Percentiles rank a stretch among this genome's conserved stretches.
Evolutionary conservation across 2,329 filamentous ascomycete species (phyloP).

Genomic region (Aspergillaceae sp.): DNA sequence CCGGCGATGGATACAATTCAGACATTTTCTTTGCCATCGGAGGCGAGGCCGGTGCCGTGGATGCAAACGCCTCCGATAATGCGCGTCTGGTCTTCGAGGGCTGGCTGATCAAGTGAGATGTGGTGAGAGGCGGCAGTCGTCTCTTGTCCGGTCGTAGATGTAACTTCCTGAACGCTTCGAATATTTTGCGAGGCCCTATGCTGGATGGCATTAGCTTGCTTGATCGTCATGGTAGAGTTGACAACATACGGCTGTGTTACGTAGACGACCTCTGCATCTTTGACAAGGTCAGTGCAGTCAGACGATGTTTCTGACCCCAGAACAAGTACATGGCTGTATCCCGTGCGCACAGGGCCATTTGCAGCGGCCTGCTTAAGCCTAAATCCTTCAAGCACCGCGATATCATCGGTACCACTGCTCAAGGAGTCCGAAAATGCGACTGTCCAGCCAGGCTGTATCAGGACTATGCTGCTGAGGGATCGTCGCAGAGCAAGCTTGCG

Average conservation of each 20-base stretch:
- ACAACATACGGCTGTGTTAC: slow-evolving; percentile 20
- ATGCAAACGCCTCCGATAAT: slow-evolving; percentile 1
- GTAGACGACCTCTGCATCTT: slow-evolving; percentile 13
- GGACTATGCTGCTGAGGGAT: slow-evolving; percentile 17
- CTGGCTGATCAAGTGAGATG: background rate
- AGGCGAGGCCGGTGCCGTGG: slow-evolving; percentile 9
- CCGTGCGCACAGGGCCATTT: slow-evolving; percentile 4
- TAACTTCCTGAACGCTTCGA: slow-evolving; percentile 12
- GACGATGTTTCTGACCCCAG: slow-evolving; percentile 10
- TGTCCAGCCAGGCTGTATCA: slow-evolving; percentile 16
- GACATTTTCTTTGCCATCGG: slow-evolving; percentile 10
- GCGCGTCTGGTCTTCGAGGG: slow-evolving; percentile 1
- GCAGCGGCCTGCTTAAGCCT: slow-evolving; percentile 10
- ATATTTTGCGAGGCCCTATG: slow-evolving; percentile 20
- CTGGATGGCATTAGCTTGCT: slow-evolving; percentile 12
- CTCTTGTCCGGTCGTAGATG: background rate
- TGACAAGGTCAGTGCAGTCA: slow-evolving; percentile 3
- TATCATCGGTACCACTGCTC: slow-evolving; percentile 14
- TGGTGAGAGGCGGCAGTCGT: background rate
- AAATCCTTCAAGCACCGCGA: slow-evolving; percentile 21
- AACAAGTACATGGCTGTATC: slow-evolving; percentile 15
- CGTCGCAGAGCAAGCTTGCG: slow-evolving; percentile 20
- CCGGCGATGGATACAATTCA: slow-evolving; percentile 4
- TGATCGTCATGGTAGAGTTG: background rate
- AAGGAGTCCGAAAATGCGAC: slow-evolving; percentile 18